These are phyloP conservation scores for Solanum hybrid DNA, from an alignment of 305 asterid species.

Conservation along the genomic window DNA sequence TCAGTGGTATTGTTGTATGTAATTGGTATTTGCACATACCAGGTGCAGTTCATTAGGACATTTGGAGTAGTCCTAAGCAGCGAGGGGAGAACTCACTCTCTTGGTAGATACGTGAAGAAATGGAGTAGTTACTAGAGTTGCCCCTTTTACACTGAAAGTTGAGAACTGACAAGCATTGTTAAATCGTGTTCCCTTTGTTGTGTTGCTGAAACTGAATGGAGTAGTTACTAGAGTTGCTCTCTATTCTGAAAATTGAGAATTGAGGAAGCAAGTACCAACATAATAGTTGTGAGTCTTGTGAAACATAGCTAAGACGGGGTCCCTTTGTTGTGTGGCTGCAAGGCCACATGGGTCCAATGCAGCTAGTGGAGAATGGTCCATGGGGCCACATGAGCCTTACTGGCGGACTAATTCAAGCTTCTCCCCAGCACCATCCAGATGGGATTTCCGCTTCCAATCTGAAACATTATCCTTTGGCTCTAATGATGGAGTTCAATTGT, in stretches of 20 bases:
- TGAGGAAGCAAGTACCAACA: conserved; percentile 15
- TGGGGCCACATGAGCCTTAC: conserved; percentile 91
- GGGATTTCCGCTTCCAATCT: conserved; percentile 73
- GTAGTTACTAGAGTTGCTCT: neutral
- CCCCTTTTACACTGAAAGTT: neutral
- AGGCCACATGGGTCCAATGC: conserved; percentile 98
- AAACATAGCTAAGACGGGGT: conserved; percentile 99
- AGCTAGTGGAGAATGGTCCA: conserved; percentile 84
- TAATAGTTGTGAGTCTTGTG: conserved; percentile 26
- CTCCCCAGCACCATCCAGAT: conserved; percentile 91
- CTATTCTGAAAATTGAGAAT: neutral
- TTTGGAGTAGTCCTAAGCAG: neutral
- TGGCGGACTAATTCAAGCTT: conserved; percentile 92
- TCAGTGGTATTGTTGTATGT: neutral
- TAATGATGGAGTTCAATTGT: conserved; percentile 63
- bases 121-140: neutral
- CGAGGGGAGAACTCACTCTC: neutral
- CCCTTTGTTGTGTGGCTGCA: conserved; percentile 99
- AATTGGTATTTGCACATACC: neutral
- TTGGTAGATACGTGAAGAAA: neutral
- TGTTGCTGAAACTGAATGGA: conserved; percentile 74
- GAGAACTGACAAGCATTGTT: conserved; percentile 29
- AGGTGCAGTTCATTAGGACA: neutral
- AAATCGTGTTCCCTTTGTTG: conserved; percentile 96
- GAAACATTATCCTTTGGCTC: conserved; percentile 78